Evolutionary conservation across 108 stramenopile species (phyloP), one percentile per base, ranked within the genome.

Genomic region (Nitzschia palea): DNA sequence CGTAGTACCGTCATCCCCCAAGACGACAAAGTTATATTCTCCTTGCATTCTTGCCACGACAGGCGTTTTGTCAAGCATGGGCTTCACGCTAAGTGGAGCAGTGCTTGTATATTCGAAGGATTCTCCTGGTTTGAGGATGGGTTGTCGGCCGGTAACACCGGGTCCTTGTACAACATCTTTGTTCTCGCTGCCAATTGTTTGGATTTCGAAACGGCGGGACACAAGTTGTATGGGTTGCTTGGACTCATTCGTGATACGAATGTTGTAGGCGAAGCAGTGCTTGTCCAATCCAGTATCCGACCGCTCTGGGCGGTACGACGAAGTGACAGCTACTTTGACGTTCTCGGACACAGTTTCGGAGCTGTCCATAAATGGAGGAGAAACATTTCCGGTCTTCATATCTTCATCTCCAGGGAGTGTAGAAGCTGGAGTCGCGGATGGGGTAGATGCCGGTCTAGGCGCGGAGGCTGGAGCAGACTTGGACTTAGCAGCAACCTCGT

Each of bases 221-320:
- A 93, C 89, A 26, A 96, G 65, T 65, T 95, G 92, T 44, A 96
- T 90, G 17, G 78, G 65, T 44, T 78, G 74, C 30, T 76, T 68
- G 53, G 78, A 80, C 43, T 91, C 87, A 67, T 96, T 96, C n/a
- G 92, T 95, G 80, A 96, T 94, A 45, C 91, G 89, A 30, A 96
- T 86, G 61, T 90, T 90, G 93, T 96, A 96, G 22, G 91, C 87
- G 78, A 96, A 96, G 69, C 88, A 89, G 65, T 91, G 89, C 79
- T 95, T 90, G 64, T 90, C 90, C 34, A 81, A 81, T 0, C 67
- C 70, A 0, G 89, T 65, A 45, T 94, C 87, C 20, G 90, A 92
- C 44, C 93, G 84, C 66, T 96, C 96, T 6, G 96, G 94, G 27
- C 87, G 84, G 84, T 95, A 96, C 0, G 85, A 86, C 42, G 89